These are phyloP conservation scores for Podospora sp. DNA, from an alignment of 495 filamentous ascomycete species.

Conservation along the genomic window DNA sequence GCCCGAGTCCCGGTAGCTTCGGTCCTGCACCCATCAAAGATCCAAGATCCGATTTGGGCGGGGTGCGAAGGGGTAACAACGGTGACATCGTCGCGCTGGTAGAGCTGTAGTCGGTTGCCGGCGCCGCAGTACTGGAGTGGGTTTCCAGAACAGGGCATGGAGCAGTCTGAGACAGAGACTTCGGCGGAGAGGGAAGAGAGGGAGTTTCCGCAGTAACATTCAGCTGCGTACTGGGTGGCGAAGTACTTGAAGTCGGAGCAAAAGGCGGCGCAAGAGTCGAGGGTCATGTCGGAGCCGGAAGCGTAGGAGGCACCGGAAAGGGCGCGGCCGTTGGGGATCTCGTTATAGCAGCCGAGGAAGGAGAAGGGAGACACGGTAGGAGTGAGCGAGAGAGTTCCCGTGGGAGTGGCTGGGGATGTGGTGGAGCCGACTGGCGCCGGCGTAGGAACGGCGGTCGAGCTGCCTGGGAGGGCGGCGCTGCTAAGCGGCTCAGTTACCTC, in stretches of 20 bases:
- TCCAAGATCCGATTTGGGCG: constrained; percentile 34
- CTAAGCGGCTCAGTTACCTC: background rate
- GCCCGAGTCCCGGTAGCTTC: constrained; percentile 7
- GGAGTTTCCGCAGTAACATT: constrained; percentile 52
- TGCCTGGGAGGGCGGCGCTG: background rate
- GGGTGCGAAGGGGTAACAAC: constrained; percentile 29
- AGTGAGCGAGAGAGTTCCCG: constrained; percentile 37
- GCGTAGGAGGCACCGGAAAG: constrained; percentile 37
- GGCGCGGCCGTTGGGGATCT: constrained; percentile 43
- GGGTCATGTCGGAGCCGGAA: constrained; percentile 46
- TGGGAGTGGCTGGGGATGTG: constrained; percentile 22
- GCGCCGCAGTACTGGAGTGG: constrained; percentile 45
- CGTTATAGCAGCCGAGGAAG: constrained; percentile 51
- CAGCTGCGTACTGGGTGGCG: constrained; percentile 49
- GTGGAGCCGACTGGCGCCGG: constrained; percentile 16
- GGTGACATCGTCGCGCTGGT: constrained; percentile 28
- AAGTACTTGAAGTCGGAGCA: constrained; percentile 51
- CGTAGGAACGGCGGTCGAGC: background rate
- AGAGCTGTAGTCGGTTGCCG: constrained; percentile 43
- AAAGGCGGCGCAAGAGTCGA: constrained; percentile 48
- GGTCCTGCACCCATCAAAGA: constrained; percentile 19
- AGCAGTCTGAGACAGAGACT: constrained; percentile 39
- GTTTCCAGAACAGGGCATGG: constrained; percentile 46
- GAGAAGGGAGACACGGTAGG: constrained; percentile 42
- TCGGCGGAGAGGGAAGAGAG: constrained; percentile 36